These are phyloP conservation scores for Aphanomyces invadans DNA, from an alignment of 352 stramenopile species.

Conservation along the genomic window DNA sequence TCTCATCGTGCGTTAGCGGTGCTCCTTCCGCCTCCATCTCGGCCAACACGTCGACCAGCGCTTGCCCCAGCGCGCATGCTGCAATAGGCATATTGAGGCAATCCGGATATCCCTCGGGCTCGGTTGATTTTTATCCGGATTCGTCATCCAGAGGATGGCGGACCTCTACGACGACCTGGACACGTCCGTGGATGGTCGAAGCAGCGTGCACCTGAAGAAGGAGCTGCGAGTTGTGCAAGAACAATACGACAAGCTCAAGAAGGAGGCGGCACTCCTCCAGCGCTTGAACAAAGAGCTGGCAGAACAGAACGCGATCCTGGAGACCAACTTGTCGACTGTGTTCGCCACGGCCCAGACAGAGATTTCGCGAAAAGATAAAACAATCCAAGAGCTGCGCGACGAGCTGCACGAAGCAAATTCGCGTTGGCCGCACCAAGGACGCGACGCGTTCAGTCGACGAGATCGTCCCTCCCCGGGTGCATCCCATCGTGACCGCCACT, in stretches of 20 bases:
- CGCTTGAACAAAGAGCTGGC: conserved; percentile 50
- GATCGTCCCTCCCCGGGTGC: background rate
- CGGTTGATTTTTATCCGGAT: background rate
- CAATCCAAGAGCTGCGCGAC: conserved; percentile 60
- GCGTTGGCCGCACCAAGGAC: background rate
- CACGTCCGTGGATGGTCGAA: conserved; percentile 58
- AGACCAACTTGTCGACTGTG: conserved; percentile 65
- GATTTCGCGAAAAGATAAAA: conserved; percentile 65
- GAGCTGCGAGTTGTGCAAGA: conserved; percentile 54
- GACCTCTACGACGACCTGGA: conserved; percentile 72
- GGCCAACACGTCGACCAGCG: conserved; percentile 6
- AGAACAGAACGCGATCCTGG: conserved; percentile 47
- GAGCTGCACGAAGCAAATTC: conserved; percentile 30
- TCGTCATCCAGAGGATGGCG: background rate
- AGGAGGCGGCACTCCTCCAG: conserved; percentile 57
- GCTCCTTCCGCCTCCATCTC: conserved; percentile 7
- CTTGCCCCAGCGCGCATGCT: conserved; percentile 5
- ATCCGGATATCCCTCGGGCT: background rate
- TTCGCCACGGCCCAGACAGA: conserved; percentile 70
- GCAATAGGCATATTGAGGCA: background rate
- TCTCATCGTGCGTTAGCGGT: background rate
- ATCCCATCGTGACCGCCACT: too few species aligned
- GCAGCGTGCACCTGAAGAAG: conserved; percentile 27
- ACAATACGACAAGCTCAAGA: conserved; percentile 42
- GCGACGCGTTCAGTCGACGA: background rate